Evolutionary conservation across 2,329 filamentous ascomycete genomes (phyloP).

Genomic region (Didymella exigua): DNA sequence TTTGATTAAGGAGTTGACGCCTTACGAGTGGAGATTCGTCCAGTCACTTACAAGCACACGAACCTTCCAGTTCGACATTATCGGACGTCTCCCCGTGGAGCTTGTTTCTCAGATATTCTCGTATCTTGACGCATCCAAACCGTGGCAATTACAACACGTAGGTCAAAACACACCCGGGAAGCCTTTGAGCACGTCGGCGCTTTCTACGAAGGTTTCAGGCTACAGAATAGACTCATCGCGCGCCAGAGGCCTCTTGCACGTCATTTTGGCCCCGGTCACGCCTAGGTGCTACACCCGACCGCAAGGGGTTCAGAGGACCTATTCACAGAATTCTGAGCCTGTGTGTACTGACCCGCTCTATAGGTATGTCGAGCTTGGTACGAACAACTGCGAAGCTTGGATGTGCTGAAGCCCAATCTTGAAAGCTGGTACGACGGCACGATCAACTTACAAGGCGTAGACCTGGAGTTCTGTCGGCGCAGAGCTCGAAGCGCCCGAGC

Average conservation of each 20-base stretch:
- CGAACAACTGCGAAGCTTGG: conserved; percentile 30
- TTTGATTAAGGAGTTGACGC: conserved; percentile 32
- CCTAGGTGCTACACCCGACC: neutral
- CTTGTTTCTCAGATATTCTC: conserved; percentile 44
- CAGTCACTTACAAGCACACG: conserved; percentile 23
- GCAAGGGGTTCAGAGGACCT: neutral
- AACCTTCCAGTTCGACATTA: conserved; percentile 42
- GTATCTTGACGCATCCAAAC: conserved; percentile 38
- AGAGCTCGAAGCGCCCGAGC: conserved; percentile 34
- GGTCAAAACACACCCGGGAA: conserved; percentile 4
- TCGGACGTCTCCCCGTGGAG: conserved; percentile 47
- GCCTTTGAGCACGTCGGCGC: neutral
- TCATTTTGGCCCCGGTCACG: neutral
- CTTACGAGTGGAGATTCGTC: conserved; percentile 40
- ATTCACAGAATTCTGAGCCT: neutral
- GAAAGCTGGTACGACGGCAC: conserved; percentile 31
- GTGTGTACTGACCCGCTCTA: neutral
- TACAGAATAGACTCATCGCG: too few species aligned
- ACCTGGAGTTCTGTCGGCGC: conserved; percentile 21
- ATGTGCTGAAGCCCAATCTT: conserved; percentile 29
- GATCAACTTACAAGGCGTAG: conserved; percentile 15
- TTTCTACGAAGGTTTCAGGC: neutral
- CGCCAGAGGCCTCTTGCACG: too few species aligned
- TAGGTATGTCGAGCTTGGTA: conserved; percentile 47
- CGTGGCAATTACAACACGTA: conserved; percentile 39